Evolutionary conservation across 805 yeast species (phyloP), one percentile per base, ranked within the genome.

Genomic region (Torulaspora microellipsoides): DNA sequence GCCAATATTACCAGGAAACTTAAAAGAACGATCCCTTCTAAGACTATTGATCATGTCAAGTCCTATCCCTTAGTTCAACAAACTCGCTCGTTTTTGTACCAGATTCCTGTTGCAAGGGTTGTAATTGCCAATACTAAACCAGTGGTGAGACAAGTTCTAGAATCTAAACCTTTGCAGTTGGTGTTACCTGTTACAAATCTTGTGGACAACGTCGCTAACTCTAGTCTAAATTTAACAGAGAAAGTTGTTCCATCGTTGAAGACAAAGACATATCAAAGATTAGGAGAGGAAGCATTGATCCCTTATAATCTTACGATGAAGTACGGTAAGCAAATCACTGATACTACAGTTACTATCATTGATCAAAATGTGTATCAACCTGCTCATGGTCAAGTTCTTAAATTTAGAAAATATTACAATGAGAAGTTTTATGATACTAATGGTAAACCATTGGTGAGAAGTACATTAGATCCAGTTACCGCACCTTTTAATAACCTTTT

Each of bases 391-490:
- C 70, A 73, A 15, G 65, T 77, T 23, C 58, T 68, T 51, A 72
- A 69, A 38, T 64, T 73, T 45, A 79, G 84, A 49, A 69, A 68
- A 39, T 65, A 65, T 41, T 75, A 78, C 56, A 74, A 78, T 56
- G 67, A 72, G 37, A 69, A 76, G 27, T 55, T 78, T 32, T 73
- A 75, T 58, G 80, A 80, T 55, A 71, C 77, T 7, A 67, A 78
- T 27, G 87, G 87, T 17, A 78, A 77, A 55, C 83, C 85, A 32
- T 58, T 81, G 39, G 51, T 84, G 31, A 71, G 87, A 51, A 70
- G 82, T n/a, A 72, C 76, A 17, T 55, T 81, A 15, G 88, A 83
- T 60, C 82, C 85, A 3, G 29, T 81, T 10, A 67, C 84, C 36
- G 70, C 68, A 30, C 90, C 93, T 25, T 35, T 82, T 35, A 87